Conservation (phyloP, 768 basidiomycete species). For the Naganishia kalamii region DNA sequence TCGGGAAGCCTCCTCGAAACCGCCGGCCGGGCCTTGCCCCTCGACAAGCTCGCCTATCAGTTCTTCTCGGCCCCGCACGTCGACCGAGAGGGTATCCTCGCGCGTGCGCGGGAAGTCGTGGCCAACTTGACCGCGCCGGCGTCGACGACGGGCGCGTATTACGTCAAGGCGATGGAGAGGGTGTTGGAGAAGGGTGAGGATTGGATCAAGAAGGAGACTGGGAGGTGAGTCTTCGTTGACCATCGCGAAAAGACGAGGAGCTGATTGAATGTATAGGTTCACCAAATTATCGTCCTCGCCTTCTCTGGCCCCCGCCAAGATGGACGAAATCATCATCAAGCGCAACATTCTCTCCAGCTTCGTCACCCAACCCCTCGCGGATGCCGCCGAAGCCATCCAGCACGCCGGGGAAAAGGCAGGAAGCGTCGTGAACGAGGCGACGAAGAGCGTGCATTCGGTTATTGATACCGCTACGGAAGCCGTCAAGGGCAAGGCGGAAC, state of each 20-base stretch:
- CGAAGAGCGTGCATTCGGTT: conserved; percentile 11
- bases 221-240: conserved; percentile 55
- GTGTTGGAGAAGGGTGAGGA: conserved; percentile 61
- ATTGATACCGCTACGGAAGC: conserved; percentile 5
- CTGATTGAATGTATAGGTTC: conserved; percentile 52
- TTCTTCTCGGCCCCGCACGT: conserved; percentile 62
- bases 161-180: conserved; percentile 86
- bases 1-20: conserved; percentile 70
- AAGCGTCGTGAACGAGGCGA: background rate
- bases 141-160: conserved; percentile 57
- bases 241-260: conserved; percentile 17
- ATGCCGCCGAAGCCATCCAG: conserved; percentile 24
- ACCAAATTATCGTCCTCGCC: conserved; percentile 70
- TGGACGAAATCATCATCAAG: conserved; percentile 91
- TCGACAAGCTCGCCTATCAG: conserved; percentile 69
- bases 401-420: conserved; percentile 27
- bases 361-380: conserved; percentile 32
- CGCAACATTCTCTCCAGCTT: conserved; percentile 60
- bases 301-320: conserved; percentile 65
- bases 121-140: conserved; percentile 21
- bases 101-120: conserved; percentile 54
- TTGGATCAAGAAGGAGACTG: conserved; percentile 79
- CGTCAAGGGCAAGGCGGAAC: background rate
- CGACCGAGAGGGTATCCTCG: conserved; percentile 58
- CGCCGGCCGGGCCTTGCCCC: conserved; percentile 69